Evolutionary conservation across 2,329 filamentous ascomycete species (phyloP).

Genomic region (Xylogone sp.): DNA sequence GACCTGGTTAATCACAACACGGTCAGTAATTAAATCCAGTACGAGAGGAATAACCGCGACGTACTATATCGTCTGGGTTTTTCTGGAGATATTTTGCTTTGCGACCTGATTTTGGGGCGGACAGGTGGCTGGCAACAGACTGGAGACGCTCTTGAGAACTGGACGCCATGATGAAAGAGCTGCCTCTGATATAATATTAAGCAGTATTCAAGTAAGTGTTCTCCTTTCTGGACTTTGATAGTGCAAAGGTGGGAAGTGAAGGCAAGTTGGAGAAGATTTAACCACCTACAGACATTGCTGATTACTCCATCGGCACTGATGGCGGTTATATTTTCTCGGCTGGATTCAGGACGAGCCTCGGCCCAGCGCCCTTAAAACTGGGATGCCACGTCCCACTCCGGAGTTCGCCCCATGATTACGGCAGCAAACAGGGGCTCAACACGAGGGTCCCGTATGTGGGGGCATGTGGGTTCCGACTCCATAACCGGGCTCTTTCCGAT

Average conservation of each 20-base stretch:
- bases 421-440: not conserved
- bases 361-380: no score
- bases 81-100: constrained; percentile 61
- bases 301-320: no score
- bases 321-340: no score
- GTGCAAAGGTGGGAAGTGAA: no score
- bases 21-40: not conserved
- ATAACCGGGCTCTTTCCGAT: no score
- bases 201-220: no score
- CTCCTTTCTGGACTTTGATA: no score
- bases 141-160: constrained; percentile 1
- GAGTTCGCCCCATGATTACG: not conserved
- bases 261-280: no score
- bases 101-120: constrained; percentile 36
- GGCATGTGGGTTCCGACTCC: not conserved
- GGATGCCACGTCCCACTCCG: not conserved
- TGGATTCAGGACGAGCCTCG: not conserved
- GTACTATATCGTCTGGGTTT: constrained; percentile 81
- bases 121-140: constrained; percentile 34
- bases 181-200: no score
- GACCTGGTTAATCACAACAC: constrained; percentile 41
- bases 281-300: no score
- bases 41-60: constrained; percentile 9
- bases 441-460: not conserved
- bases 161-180: not conserved